phyloP scores from a whole-genome alignment of 202 grass and related monocot species.

The Dendrocalamus latiflorus region DNA sequence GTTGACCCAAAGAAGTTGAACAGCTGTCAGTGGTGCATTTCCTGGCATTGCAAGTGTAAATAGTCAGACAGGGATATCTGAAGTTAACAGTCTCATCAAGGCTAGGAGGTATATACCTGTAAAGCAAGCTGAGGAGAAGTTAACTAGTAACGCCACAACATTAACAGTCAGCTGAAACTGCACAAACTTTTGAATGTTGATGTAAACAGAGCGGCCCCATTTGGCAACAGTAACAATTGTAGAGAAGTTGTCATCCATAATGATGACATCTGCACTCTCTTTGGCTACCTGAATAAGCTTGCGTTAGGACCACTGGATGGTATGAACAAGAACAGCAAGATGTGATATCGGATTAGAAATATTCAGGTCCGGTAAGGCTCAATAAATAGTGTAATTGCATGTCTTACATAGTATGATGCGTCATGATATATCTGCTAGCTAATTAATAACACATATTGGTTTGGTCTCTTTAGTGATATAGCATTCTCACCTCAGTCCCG shows the following conservation, averaged over 20 bases:
- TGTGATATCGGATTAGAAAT: conserved; percentile 1
- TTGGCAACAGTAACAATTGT: conserved; percentile 88
- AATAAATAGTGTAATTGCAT: conserved; percentile 17
- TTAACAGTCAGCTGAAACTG: conserved; percentile 95
- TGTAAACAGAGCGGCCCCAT: too few relatives aligned
- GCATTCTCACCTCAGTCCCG: conserved; percentile 65
- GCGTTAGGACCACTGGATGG: conserved; percentile 22
- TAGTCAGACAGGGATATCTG: background rate
- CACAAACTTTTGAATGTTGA: conserved; percentile 98
- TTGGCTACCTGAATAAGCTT: conserved; percentile 64
- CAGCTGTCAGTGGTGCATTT: conserved; percentile 73
- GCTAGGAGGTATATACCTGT: conserved; percentile 48
- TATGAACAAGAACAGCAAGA: conserved; percentile 14
- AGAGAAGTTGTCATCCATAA: conserved; percentile 89
- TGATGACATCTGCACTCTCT: conserved; percentile 85
- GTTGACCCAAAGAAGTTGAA: conserved; percentile 95
- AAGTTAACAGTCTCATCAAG: background rate
- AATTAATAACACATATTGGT: background rate
- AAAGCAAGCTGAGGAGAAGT: conserved; percentile 82
- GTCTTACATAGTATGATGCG: background rate
- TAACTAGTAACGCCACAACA: conserved; percentile 71
- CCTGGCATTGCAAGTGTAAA: conserved; percentile 38
- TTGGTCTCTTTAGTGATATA: background rate
- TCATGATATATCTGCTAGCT: background rate
- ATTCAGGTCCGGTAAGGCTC: background rate